Base-by-base conservation (phyloP, 1,284 basidiomycete genomes). In the Pascua guehoae region DNA sequence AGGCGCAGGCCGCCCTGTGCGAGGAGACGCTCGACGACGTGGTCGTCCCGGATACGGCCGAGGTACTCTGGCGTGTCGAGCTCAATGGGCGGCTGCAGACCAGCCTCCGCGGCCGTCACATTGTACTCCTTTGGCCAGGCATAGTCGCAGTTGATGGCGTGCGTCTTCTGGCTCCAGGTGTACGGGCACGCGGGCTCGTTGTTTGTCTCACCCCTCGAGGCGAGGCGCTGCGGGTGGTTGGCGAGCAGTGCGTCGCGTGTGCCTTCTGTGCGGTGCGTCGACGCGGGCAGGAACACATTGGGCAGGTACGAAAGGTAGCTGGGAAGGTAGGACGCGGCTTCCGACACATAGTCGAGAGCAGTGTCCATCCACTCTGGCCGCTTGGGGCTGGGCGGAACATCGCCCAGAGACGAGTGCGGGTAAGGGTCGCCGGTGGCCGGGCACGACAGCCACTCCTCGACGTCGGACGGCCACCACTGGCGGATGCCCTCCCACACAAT, bases 61-160 rank as follows among this genome's bases (percentile, higher is more conserved):
- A 86, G 78, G 68, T 96, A 96, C 61, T 86, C 80, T 0, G 88
- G 86, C 18, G 88, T 91, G 73, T 94, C 88, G n/a, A 96, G 82
- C 75, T 95, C 88, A 39, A 89, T 81, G 58, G 84, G 81, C 0
- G 76, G 68, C 24, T 32, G 24, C 7, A 32, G 4, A 7, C 24
- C 24, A 7, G 24, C 24, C 4, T 3, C 24, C 7, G 24, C 24
- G 1, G 70, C 69, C 9, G 49, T 46, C 14, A 73, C 75, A 4
- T 62, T 66, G 53, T 73, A 75, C 17, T 80, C 86, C 57, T 78
- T 76, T 0, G 87, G 91, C 88, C 86, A 95, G 1, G 88, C 82
- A 56, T 89, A 73, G 12, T 85, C 82, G 77, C 90, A 93, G 76
- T 91, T 89, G 58, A 91, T 81, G 49, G 79, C 68, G 67, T 92